Evolutionary conservation across 108 stramenopile genomes (phyloP).

Genomic region (Nitzschia putrida): DNA sequence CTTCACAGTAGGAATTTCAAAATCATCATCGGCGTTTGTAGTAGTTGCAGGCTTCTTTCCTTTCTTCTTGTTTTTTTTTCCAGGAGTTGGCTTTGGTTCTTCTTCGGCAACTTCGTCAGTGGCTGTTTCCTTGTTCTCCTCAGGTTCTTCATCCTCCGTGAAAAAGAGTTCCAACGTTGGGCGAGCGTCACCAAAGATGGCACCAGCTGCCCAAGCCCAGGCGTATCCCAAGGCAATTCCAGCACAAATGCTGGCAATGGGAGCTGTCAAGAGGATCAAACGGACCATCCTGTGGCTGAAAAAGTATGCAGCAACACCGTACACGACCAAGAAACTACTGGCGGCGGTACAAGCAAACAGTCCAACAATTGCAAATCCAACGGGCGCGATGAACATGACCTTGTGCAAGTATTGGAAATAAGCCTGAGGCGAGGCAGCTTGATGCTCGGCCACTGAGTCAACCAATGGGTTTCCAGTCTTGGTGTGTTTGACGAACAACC

Average conservation of each 20-base stretch:
- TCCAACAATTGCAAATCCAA: constrained; percentile 86
- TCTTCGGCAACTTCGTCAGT: neutral
- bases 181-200: constrained; percentile 33
- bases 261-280: constrained; percentile 93
- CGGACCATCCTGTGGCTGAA: constrained; percentile 98
- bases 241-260: constrained; percentile 88
- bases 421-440: constrained; percentile 88
- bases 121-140: neutral
- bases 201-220: constrained; percentile 36
- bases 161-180: constrained; percentile 25
- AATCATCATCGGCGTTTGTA: neutral
- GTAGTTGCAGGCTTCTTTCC: constrained; percentile 33
- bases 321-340: constrained; percentile 88
- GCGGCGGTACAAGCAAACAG: constrained; percentile 74
- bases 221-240: constrained; percentile 81
- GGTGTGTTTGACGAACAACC: constrained; percentile 91
- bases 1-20: constrained; percentile 13
- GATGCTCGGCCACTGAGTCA: constrained; percentile 96
- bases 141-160: constrained; percentile 17
- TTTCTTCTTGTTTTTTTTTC: constrained; percentile 40
- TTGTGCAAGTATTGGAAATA: constrained; percentile 92
- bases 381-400: constrained; percentile 76
- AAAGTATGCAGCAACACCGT: constrained; percentile 91
- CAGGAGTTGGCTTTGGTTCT: constrained; percentile 11
- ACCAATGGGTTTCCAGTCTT: constrained; percentile 94